These are phyloP conservation scores for Colletotrichum godetiae DNA, from an alignment of 2,329 filamentous ascomycete species.

Conservation along the genomic window DNA sequence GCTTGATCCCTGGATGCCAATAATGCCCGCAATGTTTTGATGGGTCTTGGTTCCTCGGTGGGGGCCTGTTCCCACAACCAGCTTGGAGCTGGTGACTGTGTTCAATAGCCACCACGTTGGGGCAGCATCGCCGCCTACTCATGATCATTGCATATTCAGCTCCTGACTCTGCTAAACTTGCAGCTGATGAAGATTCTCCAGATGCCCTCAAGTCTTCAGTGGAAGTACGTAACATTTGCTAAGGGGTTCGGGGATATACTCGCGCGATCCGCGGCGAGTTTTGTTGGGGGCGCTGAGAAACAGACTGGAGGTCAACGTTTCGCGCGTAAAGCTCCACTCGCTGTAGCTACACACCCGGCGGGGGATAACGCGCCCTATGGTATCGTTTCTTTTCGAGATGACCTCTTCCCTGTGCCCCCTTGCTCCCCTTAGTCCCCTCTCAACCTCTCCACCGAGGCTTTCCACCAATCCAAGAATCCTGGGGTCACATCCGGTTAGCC, in stretches of 20 bases:
- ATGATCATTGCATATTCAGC: not conserved
- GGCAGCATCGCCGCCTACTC: not conserved
- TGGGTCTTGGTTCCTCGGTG: not conserved
- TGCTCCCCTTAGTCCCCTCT: not conserved
- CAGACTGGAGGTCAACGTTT: not conserved
- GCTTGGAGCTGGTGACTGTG: not conserved
- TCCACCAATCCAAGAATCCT: conserved; percentile 26
- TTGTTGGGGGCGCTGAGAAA: not conserved
- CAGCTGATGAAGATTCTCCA: not conserved
- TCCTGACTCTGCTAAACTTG: too few species aligned
- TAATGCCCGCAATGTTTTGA: not conserved
- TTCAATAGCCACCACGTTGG: not conserved
- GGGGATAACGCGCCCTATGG: conserved; percentile 12
- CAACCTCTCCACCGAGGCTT: conserved; percentile 22
- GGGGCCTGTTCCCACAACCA: not conserved
- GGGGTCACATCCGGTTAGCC: conserved; percentile 21
- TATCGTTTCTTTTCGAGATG: conserved; percentile 30
- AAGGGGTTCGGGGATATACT: not conserved
- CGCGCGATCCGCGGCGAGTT: not conserved
- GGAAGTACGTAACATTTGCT: not conserved
- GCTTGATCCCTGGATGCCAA: not conserved
- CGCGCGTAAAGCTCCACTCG: not conserved
- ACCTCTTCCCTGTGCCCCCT: conserved; percentile 12
- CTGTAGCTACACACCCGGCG: not conserved
- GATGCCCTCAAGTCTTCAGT: too few species aligned